A percentile compares a stretch with the other conserved stretches of the same genome.
Evolutionary conservation across 768 basidiomycete species (phyloP).

Genomic region (Butyriboletus loyo): DNA sequence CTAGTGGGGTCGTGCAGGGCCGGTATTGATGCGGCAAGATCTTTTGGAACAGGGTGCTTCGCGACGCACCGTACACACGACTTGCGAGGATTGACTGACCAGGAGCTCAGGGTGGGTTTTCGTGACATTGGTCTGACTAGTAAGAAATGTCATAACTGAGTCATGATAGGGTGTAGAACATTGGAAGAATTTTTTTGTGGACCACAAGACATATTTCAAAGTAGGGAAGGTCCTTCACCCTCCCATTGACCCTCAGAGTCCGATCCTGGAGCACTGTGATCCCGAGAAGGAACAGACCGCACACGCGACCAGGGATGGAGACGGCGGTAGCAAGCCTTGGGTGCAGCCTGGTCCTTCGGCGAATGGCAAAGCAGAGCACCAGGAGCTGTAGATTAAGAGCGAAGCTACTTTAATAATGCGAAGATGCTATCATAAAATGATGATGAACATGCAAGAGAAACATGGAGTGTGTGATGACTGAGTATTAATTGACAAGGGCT

Average conservation of each 20-base stretch:
- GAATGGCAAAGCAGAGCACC: conserved; percentile 14
- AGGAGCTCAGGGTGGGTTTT: conserved; percentile 63
- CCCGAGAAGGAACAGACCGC: conserved; percentile 47
- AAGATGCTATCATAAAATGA: conserved; percentile 16
- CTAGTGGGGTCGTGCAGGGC: conserved; percentile 46
- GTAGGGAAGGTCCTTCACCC: conserved; percentile 75
- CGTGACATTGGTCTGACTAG: not conserved
- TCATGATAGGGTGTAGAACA: conserved; percentile 62
- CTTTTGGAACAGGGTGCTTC: conserved; percentile 95
- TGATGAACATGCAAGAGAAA: conserved; percentile 23
- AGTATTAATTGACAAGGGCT: not conserved
- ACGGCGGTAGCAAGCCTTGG: conserved; percentile 28
- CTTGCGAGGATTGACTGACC: conserved; percentile 71
- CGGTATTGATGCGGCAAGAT: conserved; percentile 85
- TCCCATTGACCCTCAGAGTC: conserved; percentile 71
- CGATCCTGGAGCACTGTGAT: conserved; percentile 74
- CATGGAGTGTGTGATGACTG: conserved; percentile 19
- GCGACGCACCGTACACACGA: conserved; percentile 88
- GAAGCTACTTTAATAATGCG: conserved; percentile 8
- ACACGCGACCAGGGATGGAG: conserved; percentile 29
- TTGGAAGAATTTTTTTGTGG: conserved; percentile 88
- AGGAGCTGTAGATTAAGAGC: conserved; percentile 31
- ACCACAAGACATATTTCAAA: conserved; percentile 76
- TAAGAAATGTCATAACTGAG: not conserved
- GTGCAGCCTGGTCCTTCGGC: conserved; percentile 14